A percentile compares a stretch with the other conserved stretches of the same genome.
Evolutionary conservation across 2,329 filamentous ascomycete species (phyloP).

Genomic region (Fusarium xyrophilum): DNA sequence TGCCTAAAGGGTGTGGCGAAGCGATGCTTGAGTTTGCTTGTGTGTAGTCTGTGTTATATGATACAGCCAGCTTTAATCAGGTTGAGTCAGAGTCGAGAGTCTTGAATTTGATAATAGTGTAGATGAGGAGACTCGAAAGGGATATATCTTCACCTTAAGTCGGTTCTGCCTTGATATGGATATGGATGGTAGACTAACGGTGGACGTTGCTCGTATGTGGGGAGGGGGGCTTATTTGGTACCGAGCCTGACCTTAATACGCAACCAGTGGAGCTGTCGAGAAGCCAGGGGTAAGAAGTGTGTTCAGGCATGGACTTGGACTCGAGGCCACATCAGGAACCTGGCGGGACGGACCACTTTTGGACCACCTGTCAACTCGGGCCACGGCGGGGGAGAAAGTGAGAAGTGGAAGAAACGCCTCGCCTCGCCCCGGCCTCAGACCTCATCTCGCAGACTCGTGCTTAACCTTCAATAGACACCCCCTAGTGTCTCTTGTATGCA

Average conservation of each 20-base stretch:
- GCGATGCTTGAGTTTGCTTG: constrained; percentile 8
- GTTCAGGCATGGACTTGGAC: constrained; percentile 19
- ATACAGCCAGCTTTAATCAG: constrained; percentile 18
- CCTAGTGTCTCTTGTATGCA: constrained; percentile 27
- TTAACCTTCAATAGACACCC: constrained; percentile 33
- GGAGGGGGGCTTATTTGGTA: constrained; percentile 42
- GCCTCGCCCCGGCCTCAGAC: constrained; percentile 36
- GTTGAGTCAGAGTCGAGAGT: constrained; percentile 1
- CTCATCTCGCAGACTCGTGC: constrained; percentile 9
- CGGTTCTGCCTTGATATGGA: constrained; percentile 38
- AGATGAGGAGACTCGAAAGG: constrained; percentile 23
- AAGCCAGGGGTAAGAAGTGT: constrained; percentile 33
- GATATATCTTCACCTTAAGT: constrained; percentile 34
- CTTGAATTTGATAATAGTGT: not conserved
- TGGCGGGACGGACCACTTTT: constrained; percentile 36
- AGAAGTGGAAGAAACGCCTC: constrained; percentile 37
- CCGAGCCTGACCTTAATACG: constrained; percentile 40
- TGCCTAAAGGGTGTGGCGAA: constrained; percentile 4
- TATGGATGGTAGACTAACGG: constrained; percentile 35
- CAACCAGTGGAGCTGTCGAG: constrained; percentile 37
- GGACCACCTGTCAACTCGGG: constrained; percentile 42
- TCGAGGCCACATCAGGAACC: constrained; percentile 37
- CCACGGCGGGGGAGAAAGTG: constrained; percentile 33
- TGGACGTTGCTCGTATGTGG: constrained; percentile 33
- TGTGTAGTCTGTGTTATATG: constrained; percentile 12